Percentiles rank a stretch among this genome's conserved stretches.
Conservation (phyloP, 73 alveolate genomes). For the Uronychia setigera region DNA sequence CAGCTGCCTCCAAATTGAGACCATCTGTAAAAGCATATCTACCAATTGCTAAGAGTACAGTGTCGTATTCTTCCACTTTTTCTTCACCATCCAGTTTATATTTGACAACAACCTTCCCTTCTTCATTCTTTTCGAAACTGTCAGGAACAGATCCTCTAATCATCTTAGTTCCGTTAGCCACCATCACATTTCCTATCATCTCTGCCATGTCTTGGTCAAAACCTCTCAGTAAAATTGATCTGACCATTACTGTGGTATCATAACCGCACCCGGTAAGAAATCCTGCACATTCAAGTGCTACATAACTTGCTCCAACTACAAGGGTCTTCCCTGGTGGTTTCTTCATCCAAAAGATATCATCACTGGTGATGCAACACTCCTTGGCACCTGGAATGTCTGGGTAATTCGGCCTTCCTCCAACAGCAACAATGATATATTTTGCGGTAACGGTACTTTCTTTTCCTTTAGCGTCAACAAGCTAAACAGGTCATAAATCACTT, state of each 20-base stretch:
- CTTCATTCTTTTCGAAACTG: slow-evolving; percentile 78
- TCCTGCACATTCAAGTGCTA: slow-evolving; percentile 99
- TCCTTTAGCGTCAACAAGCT: slow-evolving; percentile 49
- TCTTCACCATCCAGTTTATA: slow-evolving; percentile 75
- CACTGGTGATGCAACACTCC: slow-evolving; percentile 89
- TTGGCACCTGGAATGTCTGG: slow-evolving; percentile 76
- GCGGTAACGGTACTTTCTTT: slow-evolving; percentile 80
- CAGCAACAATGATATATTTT: slow-evolving; percentile 83
- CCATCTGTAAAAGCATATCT: slow-evolving; percentile 88
- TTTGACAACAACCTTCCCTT: slow-evolving; percentile 70
- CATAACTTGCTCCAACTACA: slow-evolving; percentile 99
- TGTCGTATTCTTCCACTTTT: slow-evolving; percentile 82
- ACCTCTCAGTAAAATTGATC: slow-evolving; percentile 96
- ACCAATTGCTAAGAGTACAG: slow-evolving; percentile 96
- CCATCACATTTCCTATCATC: slow-evolving; percentile 89
- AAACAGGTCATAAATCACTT: slow-evolving; percentile 62
- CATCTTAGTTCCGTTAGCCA: slow-evolving; percentile 86
- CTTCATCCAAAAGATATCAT: slow-evolving; percentile 95
- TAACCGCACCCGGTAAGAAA: slow-evolving; percentile 94
- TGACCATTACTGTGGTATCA: slow-evolving; percentile 95
- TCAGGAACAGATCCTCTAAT: slow-evolving; percentile 85
- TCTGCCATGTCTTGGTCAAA: slow-evolving; percentile 98
- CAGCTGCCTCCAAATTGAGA: slow-evolving; percentile 85
- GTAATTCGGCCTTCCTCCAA: slow-evolving; percentile 92
- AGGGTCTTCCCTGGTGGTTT: slow-evolving; percentile 97